These are phyloP conservation scores for Neoboletus brunneissimus DNA, from an alignment of 768 basidiomycete genomes.

Conservation along the genomic window DNA sequence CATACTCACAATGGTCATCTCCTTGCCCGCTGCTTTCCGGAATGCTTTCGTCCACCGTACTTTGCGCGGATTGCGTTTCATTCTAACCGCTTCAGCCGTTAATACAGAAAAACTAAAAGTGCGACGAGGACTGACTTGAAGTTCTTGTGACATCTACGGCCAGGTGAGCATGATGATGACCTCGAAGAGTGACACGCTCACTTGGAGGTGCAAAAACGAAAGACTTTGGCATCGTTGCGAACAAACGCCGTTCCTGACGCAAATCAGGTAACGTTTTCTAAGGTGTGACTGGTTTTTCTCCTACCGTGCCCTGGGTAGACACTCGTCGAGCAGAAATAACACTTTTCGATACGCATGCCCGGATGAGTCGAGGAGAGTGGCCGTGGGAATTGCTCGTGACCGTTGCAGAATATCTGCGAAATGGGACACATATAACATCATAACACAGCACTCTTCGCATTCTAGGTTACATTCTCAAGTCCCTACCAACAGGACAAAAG, in stretches of 20 bases:
- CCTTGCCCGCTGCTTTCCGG: slow-evolving; percentile 96
- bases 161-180: slow-evolving; percentile 4
- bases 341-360: slow-evolving; percentile 92
- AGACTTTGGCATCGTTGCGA: slow-evolving; percentile 96
- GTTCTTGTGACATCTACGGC: slow-evolving; percentile 90
- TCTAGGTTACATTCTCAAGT: neutral
- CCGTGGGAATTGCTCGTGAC: slow-evolving; percentile 24
- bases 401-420: neutral
- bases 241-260: slow-evolving; percentile 85
- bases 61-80: slow-evolving; percentile 99
- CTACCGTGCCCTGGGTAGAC: slow-evolving; percentile 95
- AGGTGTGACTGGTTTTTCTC: slow-evolving; percentile 6
- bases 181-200: slow-evolving; percentile 38
- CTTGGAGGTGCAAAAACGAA: slow-evolving; percentile 98
- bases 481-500: neutral
- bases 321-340: slow-evolving; percentile 96
- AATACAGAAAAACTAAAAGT: neutral
- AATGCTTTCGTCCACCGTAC: slow-evolving; percentile 99
- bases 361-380: neutral
- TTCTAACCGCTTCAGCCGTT: slow-evolving; percentile 46
- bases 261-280: neutral
- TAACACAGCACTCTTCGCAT: neutral
- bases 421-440: neutral
- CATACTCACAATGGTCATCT: slow-evolving; percentile 90
- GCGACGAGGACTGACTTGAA: slow-evolving; percentile 73